Percentiles rank a stretch among this genome's conserved stretches.
phyloP scores from a whole-genome alignment of 148 eudicot genomes.

The Rhododendron henanense region DNA sequence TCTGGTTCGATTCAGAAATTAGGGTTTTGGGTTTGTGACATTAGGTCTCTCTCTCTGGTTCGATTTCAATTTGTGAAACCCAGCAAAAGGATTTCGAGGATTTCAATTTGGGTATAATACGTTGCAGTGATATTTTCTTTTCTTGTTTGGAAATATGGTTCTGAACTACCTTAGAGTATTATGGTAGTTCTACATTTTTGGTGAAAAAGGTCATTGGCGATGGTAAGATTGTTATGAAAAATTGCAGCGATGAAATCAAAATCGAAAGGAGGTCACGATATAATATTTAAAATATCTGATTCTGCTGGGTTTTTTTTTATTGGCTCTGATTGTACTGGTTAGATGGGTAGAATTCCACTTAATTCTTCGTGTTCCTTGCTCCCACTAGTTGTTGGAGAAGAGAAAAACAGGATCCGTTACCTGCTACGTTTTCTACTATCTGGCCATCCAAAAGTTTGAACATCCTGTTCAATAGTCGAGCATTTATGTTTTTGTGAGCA shows the following conservation, averaged over 20 bases:
- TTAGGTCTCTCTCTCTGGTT: no score
- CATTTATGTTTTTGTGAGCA: not conserved
- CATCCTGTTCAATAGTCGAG: not conserved
- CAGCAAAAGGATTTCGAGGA: no score
- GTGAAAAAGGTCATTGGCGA: not conserved
- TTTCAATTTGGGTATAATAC: not conserved
- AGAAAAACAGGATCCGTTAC: not conserved
- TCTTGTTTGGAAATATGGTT: no score
- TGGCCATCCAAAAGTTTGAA: not conserved
- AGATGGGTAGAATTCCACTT: not conserved
- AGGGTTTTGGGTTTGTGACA: no score
- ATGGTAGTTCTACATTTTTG: not conserved
- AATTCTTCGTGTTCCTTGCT: not conserved
- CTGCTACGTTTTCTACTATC: not conserved
- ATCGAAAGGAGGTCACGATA: not conserved
- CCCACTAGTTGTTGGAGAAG: not conserved
- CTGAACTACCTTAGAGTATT: no score
- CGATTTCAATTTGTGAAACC: no score
- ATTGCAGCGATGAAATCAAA: not conserved
- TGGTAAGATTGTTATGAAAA: no score
- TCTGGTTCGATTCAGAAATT: no score
- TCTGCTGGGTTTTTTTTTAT: not conserved
- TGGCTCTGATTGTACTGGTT: not conserved
- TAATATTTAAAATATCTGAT: not conserved
- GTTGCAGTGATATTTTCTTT: not conserved